Evolutionary conservation across 2,329 filamentous ascomycete genomes (phyloP), one percentile per base, ranked within the genome.

Genomic region (Colletotrichum sp.): DNA sequence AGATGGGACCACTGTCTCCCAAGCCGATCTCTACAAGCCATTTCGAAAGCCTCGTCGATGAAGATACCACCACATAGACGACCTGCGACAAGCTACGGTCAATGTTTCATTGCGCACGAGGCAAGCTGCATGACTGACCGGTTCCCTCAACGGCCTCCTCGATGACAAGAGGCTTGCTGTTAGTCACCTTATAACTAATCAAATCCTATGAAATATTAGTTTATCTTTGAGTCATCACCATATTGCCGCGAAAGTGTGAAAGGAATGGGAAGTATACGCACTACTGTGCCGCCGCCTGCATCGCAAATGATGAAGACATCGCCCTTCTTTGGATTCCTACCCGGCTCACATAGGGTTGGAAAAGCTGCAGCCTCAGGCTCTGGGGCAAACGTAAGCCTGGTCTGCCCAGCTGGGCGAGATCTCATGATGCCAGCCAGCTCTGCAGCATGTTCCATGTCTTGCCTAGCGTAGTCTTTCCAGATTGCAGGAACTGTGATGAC

Each of bases 11-110:
- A 34, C 5, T 34, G 12, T 34, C 32, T 34, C 13, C 2, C 39
- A 49, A 49, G 19, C 9, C 9, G 19, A 12, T 49, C 39, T 49
- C 6, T n/a, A 1, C 39, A 49, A 4, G 39, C 39, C 39, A 0
- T 49, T 1, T 49, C 39, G 3, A 49, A 49, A n/a, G 39, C 39
- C 39, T 49, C 3, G 11, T 49, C 39, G 3, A 49, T 49, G 39
- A 49, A 49, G 5, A 49, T 5, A 5, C 9, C 39, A 2, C 39
- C 39, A 5, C 3, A n/a, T 2, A 49, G 39, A 9, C 39, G 5
- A 9, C 39, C 39, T 49, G 2, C 0, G n/a, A 49, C 5, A 12
- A 0, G 19, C 6, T 9, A 49, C 0, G 16, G 39, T 44, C 39
- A 44, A 5, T 44, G 16, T n/a, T n/a, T n/a, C n/a, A n/a, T n/a